Conservation (phyloP, 2,329 filamentous ascomycete genomes). For the Alternaria sp. region DNA sequence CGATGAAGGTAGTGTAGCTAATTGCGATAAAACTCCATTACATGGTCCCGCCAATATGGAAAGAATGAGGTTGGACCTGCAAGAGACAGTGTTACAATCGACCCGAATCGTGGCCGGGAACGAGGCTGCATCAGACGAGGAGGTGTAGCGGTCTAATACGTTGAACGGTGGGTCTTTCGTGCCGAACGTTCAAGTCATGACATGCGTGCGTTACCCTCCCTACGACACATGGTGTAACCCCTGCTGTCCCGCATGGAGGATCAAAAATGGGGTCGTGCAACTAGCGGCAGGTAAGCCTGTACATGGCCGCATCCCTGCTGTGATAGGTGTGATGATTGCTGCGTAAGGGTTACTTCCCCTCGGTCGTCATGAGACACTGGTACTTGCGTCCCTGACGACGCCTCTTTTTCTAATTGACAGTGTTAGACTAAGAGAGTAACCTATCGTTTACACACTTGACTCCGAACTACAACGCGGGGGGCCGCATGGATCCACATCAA, state of each 20-base stretch:
- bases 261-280: constrained; percentile 26
- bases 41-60: constrained; percentile 7
- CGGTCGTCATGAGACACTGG: constrained; percentile 17
- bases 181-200: constrained; percentile 15
- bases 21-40: constrained; percentile 11
- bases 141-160: constrained; percentile 16
- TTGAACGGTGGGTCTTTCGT: constrained; percentile 12
- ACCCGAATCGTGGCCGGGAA: constrained; percentile 6
- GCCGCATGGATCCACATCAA: not conserved
- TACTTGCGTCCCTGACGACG: constrained; percentile 3
- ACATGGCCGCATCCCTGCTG: constrained; percentile 19
- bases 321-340: constrained; percentile 13
- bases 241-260: constrained; percentile 27
- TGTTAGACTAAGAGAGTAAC: constrained; percentile 3
- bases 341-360: constrained; percentile 12
- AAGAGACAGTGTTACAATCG: not conserved
- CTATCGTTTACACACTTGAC: not conserved
- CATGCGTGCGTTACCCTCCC: constrained; percentile 18
- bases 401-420: constrained; percentile 1
- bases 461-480: not conserved
- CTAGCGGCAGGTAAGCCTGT: constrained; percentile 22
- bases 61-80: constrained; percentile 2
- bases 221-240: constrained; percentile 18
- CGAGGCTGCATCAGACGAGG: constrained; percentile 12
- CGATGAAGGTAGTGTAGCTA: constrained; percentile 6